Conservation (phyloP, 352 stramenopile species). For the Phytophthora hibernalis region DNA sequence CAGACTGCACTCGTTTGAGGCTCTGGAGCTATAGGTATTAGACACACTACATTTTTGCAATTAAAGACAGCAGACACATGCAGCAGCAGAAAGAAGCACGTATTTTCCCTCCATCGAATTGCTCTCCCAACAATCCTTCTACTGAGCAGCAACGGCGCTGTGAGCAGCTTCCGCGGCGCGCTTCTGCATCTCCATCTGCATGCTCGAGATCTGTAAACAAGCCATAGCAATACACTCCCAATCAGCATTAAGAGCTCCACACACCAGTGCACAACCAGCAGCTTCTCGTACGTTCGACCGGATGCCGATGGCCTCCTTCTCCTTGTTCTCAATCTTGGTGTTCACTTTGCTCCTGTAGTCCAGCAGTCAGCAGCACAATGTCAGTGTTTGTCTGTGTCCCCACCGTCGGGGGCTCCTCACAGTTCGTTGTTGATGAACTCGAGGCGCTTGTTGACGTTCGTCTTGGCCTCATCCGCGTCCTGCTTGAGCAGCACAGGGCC, state of each 20-base stretch:
- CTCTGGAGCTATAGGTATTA: constrained; percentile 45
- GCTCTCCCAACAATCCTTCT: constrained; percentile 1
- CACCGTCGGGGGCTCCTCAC: constrained; percentile 36
- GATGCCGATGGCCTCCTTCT: constrained; percentile 91
- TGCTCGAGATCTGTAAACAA: constrained; percentile 76
- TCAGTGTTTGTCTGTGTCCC: neutral
- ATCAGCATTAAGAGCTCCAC: constrained; percentile 1
- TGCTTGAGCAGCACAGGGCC: constrained; percentile 96
- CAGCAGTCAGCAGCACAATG: neutral
- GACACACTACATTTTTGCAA: constrained; percentile 29
- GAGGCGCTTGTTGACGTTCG: constrained; percentile 95
- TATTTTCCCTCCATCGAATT: constrained; percentile 17
- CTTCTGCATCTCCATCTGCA: constrained; percentile 92
- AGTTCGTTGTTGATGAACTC: constrained; percentile 97
- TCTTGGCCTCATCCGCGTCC: constrained; percentile 93
- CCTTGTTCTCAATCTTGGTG: constrained; percentile 88
- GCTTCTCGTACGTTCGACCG: constrained; percentile 73
- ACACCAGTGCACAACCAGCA: neutral
- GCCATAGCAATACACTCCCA: no score
- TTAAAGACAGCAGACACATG: neutral
- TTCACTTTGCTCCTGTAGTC: constrained; percentile 82
- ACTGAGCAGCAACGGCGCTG: constrained; percentile 59
- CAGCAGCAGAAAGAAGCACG: constrained; percentile 26
- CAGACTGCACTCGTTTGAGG: constrained; percentile 47
- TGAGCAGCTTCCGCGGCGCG: constrained; percentile 78